Percentiles rank a stretch among this genome's conserved stretches.
Conservation (phyloP, 176 grass and related monocot species). For the Oryza punctata region DNA sequence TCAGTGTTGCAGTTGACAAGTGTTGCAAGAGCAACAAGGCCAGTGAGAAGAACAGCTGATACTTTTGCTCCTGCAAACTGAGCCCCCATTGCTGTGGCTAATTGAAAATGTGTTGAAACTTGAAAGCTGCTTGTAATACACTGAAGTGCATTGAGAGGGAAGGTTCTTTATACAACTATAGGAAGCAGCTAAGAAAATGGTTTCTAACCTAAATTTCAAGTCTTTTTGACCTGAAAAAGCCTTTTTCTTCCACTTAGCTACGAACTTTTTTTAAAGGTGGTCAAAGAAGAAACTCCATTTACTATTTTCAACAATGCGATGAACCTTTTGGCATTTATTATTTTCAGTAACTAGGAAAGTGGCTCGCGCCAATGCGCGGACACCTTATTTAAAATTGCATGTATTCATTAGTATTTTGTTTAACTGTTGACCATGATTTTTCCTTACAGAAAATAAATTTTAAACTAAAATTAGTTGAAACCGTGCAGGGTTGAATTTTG, state of each 20-base stretch:
- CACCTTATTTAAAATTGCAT: too few species aligned
- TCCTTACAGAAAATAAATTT: too few species aligned
- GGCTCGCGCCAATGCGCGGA: too few species aligned
- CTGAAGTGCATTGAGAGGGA: background rate
- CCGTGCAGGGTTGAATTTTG: too few species aligned
- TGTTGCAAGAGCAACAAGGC: constrained; percentile 29
- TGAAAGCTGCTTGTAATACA: background rate
- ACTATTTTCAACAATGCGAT: too few species aligned
- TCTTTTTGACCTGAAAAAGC: background rate
- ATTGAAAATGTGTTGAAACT: background rate
- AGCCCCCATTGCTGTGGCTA: constrained; percentile 23
- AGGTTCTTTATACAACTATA: background rate
- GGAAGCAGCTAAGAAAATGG: background rate
- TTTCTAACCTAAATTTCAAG: background rate
- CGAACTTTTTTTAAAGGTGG: background rate
- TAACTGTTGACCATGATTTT: too few species aligned
- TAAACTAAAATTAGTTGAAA: too few species aligned
- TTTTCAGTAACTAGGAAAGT: too few species aligned
- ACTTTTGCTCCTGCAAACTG: background rate
- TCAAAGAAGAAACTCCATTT: background rate
- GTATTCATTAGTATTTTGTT: too few species aligned
- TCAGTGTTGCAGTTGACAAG: constrained; percentile 44
- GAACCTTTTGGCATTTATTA: too few species aligned
- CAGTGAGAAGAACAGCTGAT: background rate
- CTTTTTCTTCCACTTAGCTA: background rate